Base-by-base conservation (phyloP, 805 yeast genomes). In the Candida ficus region DNA sequence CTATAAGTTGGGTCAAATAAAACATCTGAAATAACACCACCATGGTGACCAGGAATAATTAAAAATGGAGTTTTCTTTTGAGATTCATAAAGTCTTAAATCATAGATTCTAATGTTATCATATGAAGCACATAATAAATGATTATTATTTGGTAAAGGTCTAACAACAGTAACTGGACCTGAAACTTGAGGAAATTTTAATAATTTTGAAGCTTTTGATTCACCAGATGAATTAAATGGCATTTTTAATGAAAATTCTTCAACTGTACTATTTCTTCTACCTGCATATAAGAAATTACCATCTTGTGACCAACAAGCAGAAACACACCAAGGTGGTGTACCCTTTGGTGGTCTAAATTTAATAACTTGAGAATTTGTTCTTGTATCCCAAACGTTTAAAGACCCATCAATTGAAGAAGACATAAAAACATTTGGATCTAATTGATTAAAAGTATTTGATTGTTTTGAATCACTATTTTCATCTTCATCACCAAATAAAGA, bases 21-120 rank as follows among this genome's bases (percentile, higher is more conserved):
- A 47, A 93, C 65, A 38, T 79, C 78, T 35, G 95, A 83, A 26
- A 93, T 66, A 3, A 78, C 76, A 21, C 97, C 96, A 36, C 99
- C 98, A 56, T 87, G 96, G 60, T 93, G 98, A 1, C 99, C 98
- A 0, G 99, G 96, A 10, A 93, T 74, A 51, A 95, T 90, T 59
- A 82, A 71, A 57, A 91, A 93, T 14, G 97, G 97, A 1, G 61
- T 54, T 13, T 57, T 58, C 38, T 56, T 70, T 16, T 56, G 47
- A 25, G 60, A 62, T 28, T 67, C 67, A 45, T 71, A 61, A 38
- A 73, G 53, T 48, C 71, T 62, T 43, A 89, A 68, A 55, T 93
- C 95, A 63, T 88, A 93, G 22, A 93, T 64, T 52, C 99, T 71
- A 28, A 93, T 80, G 55, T 93, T 93, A 57, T 93, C 99, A 49